Evolutionary conservation across 2,329 filamentous ascomycete genomes (phyloP), one percentile per base, ranked within the genome.

Genomic region (Xylaria sp.): DNA sequence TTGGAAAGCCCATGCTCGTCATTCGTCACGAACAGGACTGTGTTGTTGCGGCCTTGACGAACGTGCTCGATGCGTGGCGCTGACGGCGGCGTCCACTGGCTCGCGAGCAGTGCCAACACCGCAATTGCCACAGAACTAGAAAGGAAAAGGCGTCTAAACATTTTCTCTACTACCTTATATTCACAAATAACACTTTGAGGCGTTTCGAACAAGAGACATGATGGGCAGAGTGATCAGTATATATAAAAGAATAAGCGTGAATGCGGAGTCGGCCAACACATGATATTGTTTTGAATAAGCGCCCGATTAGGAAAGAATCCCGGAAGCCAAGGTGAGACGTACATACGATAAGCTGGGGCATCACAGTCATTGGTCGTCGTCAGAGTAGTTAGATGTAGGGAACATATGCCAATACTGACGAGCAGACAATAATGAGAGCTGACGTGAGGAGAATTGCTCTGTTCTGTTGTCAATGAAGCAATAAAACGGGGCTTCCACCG

Each of bases 1-100:
- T 73, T 74, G 8, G 72, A 73, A 6, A 75, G 50, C 10, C 74
- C 72, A 41, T 52, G 52, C 48, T 74, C 74, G 25, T 25, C 65
- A 15, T 72, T 74, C 6, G 59, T 48, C 9, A 74, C 41, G 44
- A 74, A 73, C 13, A 75, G 61, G 23, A 67, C 70, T 1, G 68
- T 72, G 44, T 75, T 75, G 51, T 72, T 72, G 1, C 56, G 66
- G 41, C 73, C 73, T 44, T 56, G 23, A 23, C 23, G 55, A 31
- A 65, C 41, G 2, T 12, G 9, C 31, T 57, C 31, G 48, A 68
- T 50, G n/a, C 31, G 55, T 13, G 61, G 66, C 2, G 61, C 54
- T 9, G 60, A 55, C 13, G 61, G 60, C 8, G 61, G 18, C 1
- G 55, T 41, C 66, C 61, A 68, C 34, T 59, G 50, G 12, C 28